A percentile compares a stretch with the other conserved stretches of the same genome.
Conservation (phyloP, 768 basidiomycete species). For the Boletus coccyginus region DNA sequence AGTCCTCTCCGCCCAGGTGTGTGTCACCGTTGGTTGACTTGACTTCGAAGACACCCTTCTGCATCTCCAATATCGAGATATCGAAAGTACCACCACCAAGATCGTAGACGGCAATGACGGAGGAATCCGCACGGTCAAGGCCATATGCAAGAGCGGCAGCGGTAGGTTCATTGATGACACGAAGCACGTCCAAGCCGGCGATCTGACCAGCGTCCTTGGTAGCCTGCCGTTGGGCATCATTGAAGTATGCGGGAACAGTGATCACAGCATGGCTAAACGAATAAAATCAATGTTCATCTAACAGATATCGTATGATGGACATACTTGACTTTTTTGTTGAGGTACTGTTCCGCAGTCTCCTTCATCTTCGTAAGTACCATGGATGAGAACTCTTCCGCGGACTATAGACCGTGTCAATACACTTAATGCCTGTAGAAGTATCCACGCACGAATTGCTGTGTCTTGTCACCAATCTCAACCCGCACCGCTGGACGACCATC, state of each 20-base stretch:
- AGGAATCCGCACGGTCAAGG: slow-evolving; percentile 76
- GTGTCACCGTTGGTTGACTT: slow-evolving; percentile 99
- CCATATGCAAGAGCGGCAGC: slow-evolving; percentile 98
- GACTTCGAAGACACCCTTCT: slow-evolving; percentile 99
- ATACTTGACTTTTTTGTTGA: slow-evolving; percentile 93
- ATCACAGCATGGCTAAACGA: slow-evolving; percentile 73
- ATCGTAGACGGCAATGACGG: slow-evolving; percentile 97
- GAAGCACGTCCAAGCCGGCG: slow-evolving; percentile 94
- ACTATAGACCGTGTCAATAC: slow-evolving; percentile 43
- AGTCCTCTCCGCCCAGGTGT: slow-evolving; percentile 96
- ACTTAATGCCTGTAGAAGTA: neutral
- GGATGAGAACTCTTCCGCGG: slow-evolving; percentile 81
- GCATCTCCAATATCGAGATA: slow-evolving; percentile 99
- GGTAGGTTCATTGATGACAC: slow-evolving; percentile 99
- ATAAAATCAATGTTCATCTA: neutral
- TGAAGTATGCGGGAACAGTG: slow-evolving; percentile 98
- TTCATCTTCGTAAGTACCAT: slow-evolving; percentile 93
- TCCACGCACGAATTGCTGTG: slow-evolving; percentile 69
- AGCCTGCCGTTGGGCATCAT: slow-evolving; percentile 98
- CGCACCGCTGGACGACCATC: slow-evolving; percentile 79
- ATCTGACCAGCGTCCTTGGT: slow-evolving; percentile 98
- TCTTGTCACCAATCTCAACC: slow-evolving; percentile 85
- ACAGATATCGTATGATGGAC: slow-evolving; percentile 23
- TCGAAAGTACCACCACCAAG: slow-evolving; percentile 98
- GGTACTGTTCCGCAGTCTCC: slow-evolving; percentile 90